These are phyloP conservation scores for Zangia roseola DNA, from an alignment of 768 basidiomycete species.

Conservation along the genomic window DNA sequence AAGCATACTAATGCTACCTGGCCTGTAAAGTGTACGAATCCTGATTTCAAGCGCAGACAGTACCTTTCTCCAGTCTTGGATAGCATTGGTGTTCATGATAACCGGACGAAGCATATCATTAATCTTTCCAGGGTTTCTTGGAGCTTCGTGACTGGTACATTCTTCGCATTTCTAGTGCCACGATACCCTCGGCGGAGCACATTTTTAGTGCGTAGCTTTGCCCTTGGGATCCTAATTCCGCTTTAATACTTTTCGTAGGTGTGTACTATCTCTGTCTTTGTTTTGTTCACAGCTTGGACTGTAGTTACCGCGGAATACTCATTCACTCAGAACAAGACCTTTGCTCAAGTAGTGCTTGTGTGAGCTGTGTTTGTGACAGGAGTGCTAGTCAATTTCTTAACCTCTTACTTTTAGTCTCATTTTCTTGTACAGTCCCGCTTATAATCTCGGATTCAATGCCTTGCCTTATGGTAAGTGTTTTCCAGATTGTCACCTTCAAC, in stretches of 20 bases:
- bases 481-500: too few relatives aligned
- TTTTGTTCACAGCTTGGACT: conserved; percentile 17
- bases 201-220: conserved; percentile 13
- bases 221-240: neutral
- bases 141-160: conserved; percentile 6
- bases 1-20: neutral
- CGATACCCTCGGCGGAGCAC: conserved; percentile 17
- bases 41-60: conserved; percentile 4
- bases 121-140: conserved; percentile 14
- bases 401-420: conserved; percentile 8
- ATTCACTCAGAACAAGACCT: conserved; percentile 1
- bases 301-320: conserved; percentile 20
- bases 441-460: conserved; percentile 9
- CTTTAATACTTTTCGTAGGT: conserved; percentile 1
- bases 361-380: neutral
- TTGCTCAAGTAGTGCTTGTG: conserved; percentile 10
- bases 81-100: conserved; percentile 19
- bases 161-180: conserved; percentile 5
- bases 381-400: neutral
- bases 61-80: conserved; percentile 14
- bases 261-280: conserved; percentile 15
- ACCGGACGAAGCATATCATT: conserved; percentile 16
- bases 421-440: conserved; percentile 17
- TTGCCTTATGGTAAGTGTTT: conserved; percentile 10
- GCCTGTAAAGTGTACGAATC: too few relatives aligned